phyloP scores from a whole-genome alignment of 495 filamentous ascomycete genomes.

The Penicillium antarcticum region DNA sequence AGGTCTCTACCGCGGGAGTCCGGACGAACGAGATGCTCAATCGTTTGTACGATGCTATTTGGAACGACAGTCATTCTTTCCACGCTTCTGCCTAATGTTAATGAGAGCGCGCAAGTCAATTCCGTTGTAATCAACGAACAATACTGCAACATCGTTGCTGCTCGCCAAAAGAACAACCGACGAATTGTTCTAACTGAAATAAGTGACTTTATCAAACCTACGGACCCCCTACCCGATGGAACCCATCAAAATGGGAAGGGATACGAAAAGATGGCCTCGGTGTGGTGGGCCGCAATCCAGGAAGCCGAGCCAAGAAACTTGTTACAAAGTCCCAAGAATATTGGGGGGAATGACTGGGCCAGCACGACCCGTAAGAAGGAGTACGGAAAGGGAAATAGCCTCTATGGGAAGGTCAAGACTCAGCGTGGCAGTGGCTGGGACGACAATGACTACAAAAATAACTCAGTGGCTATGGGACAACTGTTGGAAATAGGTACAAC shows the following conservation, averaged over 20 bases:
- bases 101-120: neutral
- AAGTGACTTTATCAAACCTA: conserved; percentile 26
- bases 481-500: too few species aligned
- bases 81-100: conserved; percentile 42
- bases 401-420: neutral
- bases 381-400: too few species aligned
- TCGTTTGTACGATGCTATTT: conserved; percentile 34
- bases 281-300: conserved; percentile 46
- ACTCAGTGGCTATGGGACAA: too few species aligned
- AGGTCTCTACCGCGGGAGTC: conserved; percentile 22
- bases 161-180: conserved; percentile 23
- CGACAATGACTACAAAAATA: too few species aligned
- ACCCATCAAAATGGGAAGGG: conserved; percentile 50
- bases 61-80: conserved; percentile 46
- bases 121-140: conserved; percentile 38
- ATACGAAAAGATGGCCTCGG: conserved; percentile 51
- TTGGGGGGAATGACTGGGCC: too few species aligned
- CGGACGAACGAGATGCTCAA: conserved; percentile 33
- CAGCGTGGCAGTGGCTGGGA: neutral
- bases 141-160: conserved; percentile 26
- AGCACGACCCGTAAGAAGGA: too few species aligned
- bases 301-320: conserved; percentile 22
- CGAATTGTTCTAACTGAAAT: conserved; percentile 50
- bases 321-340: conserved; percentile 9
- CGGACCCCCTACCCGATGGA: conserved; percentile 39